phyloP scores from a whole-genome alignment of 2,329 filamentous ascomycete genomes.

The Diaporthe velutina region DNA sequence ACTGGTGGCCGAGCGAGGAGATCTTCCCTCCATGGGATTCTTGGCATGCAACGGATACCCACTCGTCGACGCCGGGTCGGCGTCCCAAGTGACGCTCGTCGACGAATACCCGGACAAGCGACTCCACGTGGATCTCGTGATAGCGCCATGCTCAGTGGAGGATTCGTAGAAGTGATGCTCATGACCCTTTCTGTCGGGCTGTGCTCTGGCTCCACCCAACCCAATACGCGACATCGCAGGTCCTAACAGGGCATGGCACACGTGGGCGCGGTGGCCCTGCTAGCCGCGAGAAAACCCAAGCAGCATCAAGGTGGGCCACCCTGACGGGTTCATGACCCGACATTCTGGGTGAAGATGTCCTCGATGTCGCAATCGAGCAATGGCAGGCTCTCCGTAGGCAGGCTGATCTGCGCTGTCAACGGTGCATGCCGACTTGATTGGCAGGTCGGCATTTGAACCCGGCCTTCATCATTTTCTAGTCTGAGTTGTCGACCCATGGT shows the following conservation, averaged over 20 bases:
- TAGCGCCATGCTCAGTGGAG: not conserved
- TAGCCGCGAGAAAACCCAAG: not conserved
- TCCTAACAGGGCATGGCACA: not conserved
- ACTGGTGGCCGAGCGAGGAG: not conserved
- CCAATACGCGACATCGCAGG: slow-evolving; percentile 12
- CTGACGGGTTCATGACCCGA: slow-evolving; percentile 26
- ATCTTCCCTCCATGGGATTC: slow-evolving; percentile 6
- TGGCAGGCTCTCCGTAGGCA: not conserved
- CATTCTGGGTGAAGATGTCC: slow-evolving; percentile 22
- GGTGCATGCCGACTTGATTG: slow-evolving; percentile 19
- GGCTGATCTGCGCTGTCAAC: slow-evolving; percentile 29
- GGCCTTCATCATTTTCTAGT: slow-evolving; percentile 9
- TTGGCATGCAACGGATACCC: slow-evolving; percentile 16
- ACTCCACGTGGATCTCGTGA: slow-evolving; percentile 20
- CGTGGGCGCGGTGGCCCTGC: not conserved
- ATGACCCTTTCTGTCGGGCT: not conserved
- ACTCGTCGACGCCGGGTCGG: slow-evolving; percentile 9
- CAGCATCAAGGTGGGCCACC: not conserved
- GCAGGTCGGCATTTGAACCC: slow-evolving; percentile 32
- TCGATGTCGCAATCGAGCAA: slow-evolving; percentile 6
- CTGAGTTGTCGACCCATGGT: not conserved
- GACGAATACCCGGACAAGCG: not conserved
- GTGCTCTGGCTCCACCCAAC: not conserved
- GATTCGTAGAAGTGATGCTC: not conserved
- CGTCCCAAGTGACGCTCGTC: not conserved